Conservation (phyloP, 352 stramenopile species). For the Pythium aquatile region DNA sequence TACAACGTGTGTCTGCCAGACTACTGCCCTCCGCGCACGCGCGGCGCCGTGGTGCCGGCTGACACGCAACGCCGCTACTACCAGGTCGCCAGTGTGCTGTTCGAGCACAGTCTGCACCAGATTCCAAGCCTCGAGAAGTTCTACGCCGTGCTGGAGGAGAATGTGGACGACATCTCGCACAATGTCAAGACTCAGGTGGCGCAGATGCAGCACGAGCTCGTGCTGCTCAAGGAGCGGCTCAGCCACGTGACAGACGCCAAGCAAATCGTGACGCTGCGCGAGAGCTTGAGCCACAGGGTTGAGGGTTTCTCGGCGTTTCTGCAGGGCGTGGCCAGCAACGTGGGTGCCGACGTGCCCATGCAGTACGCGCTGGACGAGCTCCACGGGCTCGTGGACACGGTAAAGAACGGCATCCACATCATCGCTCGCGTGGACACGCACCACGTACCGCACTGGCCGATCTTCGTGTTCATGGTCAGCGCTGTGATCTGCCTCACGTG, state of each 20-base stretch:
- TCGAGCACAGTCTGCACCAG: slow-evolving; percentile 83
- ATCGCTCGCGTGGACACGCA: slow-evolving; percentile 66
- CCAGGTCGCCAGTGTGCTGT: slow-evolving; percentile 75
- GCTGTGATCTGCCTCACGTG: slow-evolving; percentile 82
- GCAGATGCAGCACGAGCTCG: slow-evolving; percentile 60
- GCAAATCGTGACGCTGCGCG: slow-evolving; percentile 57
- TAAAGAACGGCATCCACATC: slow-evolving; percentile 78
- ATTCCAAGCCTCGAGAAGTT: slow-evolving; percentile 82
- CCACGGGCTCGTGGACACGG: slow-evolving; percentile 65
- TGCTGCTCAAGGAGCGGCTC: slow-evolving; percentile 50
- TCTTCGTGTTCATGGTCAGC: slow-evolving; percentile 84
- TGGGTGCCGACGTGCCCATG: slow-evolving; percentile 72
- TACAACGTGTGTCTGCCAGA: slow-evolving; percentile 39
- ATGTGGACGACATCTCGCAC: slow-evolving; percentile 70
- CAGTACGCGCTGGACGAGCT: slow-evolving; percentile 79
- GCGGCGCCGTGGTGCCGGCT: slow-evolving; percentile 24
- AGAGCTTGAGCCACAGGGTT: slow-evolving; percentile 51
- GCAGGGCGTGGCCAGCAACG: slow-evolving; percentile 63
- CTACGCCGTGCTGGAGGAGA: slow-evolving; percentile 67
- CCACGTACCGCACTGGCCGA: slow-evolving; percentile 79
- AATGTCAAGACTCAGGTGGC: slow-evolving; percentile 65
- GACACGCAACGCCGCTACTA: slow-evolving; percentile 54
- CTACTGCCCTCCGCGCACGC: slow-evolving; percentile 38
- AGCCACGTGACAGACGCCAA: slow-evolving; percentile 47
- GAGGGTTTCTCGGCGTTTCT: slow-evolving; percentile 72